Base-by-base conservation (phyloP, 2,329 filamentous ascomycete species). In the Calonectria henricotiae region DNA sequence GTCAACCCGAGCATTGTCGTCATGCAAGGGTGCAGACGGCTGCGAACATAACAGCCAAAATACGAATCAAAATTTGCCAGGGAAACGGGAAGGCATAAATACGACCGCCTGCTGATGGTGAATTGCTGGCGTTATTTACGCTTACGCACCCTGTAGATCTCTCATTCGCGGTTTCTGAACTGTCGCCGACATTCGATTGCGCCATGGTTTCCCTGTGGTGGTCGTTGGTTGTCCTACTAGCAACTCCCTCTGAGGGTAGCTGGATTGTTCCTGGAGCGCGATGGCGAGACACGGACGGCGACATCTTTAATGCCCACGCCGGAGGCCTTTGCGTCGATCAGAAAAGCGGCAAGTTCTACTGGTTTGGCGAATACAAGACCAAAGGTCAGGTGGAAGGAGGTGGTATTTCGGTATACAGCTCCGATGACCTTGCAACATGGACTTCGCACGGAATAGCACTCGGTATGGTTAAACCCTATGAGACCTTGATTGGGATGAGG, bases 331-430 rank as follows among this genome's bases (percentile, higher is more conserved):
- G 85, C 0, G 77, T 87, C 0, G 88, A 91, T 46, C 79, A 86
- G 44, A 83, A 85, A 5, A 85, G 84, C 0, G 86, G 86, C 17
- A 88, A 84, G 69, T 91, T 89, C 77, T 91, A 86, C 80, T 87
- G 86, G 84, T 91, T 91, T 67, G 89, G 89, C 41, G 89, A 91
- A 76, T 88, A 90, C 80, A 91, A 91, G 80, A 80, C 85, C 12
- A 79, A 91, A 73, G 88, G 85, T 0, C 87, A 89, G 71, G 84
- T 83, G 8, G 89, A 91, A 75, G 89, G 89, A 11, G 89, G 88
- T 0, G 89, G 89, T 20, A 80, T 91, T 0, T 87, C 87, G 0
- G 89, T 90, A 0, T 90, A 90, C 76, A 90, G 88, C 76, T 91
- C 89, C 0, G 83, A 87, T 23, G 89, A 91, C 72, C 81, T 91